Base-by-base conservation (phyloP, 2,329 filamentous ascomycete species). In the Penicillium sp. region DNA sequence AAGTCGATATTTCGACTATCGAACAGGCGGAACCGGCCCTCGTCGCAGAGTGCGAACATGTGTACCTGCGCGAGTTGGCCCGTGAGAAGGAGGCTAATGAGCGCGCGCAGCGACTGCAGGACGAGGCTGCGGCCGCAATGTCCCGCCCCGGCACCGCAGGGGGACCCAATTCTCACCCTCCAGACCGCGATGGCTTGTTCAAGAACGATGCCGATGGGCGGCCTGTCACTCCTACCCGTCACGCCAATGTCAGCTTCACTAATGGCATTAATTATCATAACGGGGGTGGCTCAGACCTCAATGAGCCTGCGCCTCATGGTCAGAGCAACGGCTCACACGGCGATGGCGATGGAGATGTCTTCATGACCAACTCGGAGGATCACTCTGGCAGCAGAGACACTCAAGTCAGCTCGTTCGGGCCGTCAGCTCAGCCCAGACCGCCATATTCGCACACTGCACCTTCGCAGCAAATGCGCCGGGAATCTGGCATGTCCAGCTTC, bases 1-100 rank as follows among this genome's bases (percentile, higher is more conserved):
- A 97, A 73, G 94, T 98, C 37, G 94, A 98, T 76, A 89, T 98
- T 63, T 87, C 87, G 45, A 86, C 85, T 49, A 88, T 97, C 58
- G 89, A 92, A 70, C 81, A 82, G 43, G 83, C 76, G 7, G 81
- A 90, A 63, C 86, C 90, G 14, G 81, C 80, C 11, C 80, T 90
- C 37, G 81, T 89, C 42, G 77, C 80, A 1, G 89, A 95, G 69
- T 97, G 92, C 80, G 92, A 97, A 65, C 88, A 86, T 49, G 84
- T 97, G 3, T 93, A 95, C 74, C 79, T 85, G 53, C 84, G 90
- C 50, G 90, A 95, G 72, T 73, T 88, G 49, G 85, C 88, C 70
- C 84, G 91, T 56, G 84, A 91, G 75, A 86, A 84, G 67, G 83
- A 83, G 69, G 85, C 84, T 0, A 79, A 86, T 69, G 87, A 88